Evolutionary conservation across 73 alveolate genomes (phyloP).

Genomic region (Tetrahymena malaccensis): DNA sequence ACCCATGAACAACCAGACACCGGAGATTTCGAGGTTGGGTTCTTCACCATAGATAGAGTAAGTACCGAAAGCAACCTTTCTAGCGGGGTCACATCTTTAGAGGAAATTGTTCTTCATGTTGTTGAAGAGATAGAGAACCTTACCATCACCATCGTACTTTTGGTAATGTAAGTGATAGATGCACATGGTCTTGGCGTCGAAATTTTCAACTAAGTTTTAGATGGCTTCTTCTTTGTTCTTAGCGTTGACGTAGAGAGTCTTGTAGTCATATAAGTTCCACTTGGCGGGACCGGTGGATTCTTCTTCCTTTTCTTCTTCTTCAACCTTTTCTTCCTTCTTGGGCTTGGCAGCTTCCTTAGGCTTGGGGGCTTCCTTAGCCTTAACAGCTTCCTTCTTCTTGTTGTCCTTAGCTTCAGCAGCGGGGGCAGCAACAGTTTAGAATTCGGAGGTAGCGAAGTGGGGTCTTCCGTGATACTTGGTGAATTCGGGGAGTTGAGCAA

Average conservation of each 20-base stretch:
- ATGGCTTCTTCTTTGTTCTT: constrained; percentile 68
- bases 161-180: constrained; percentile 81
- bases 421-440: constrained; percentile 18
- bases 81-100: constrained; percentile 78
- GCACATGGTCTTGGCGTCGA: constrained; percentile 71
- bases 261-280: constrained; percentile 68
- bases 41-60: constrained; percentile 88
- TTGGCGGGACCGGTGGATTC: constrained; percentile 26
- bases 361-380: constrained; percentile 41
- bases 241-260: constrained; percentile 67
- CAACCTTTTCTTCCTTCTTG: constrained; percentile 7
- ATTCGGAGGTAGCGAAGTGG: constrained; percentile 49
- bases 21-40: constrained; percentile 81
- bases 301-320: constrained; percentile 11
- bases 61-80: constrained; percentile 72
- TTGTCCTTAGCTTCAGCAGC: constrained; percentile 22
- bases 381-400: constrained; percentile 42
- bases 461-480: constrained; percentile 57
- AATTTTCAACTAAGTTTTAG: constrained; percentile 56
- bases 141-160: constrained; percentile 87
- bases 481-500: constrained; percentile 59
- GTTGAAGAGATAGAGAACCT: constrained; percentile 49
- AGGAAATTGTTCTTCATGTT: constrained; percentile 85
- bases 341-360: constrained; percentile 45
- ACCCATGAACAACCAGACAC: constrained; percentile 95